Conservation (phyloP, 257 asterid genomes). For the Primulina eburnea region DNA sequence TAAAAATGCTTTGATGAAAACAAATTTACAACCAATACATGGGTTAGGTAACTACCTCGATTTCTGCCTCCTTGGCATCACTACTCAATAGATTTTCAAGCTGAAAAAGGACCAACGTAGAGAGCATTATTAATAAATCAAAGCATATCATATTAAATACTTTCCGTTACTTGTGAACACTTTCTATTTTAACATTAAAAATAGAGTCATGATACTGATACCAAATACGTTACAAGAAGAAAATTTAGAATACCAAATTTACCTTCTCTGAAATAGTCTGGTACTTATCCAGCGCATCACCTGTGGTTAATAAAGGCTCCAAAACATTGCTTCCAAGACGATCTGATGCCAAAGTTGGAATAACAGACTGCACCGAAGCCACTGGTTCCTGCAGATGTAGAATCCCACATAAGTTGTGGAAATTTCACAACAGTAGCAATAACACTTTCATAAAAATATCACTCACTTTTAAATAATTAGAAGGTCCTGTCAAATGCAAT, state of each 20-base stretch:
- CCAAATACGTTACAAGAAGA: constrained; percentile 9
- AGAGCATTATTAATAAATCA: constrained; percentile 22
- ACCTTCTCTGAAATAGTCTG: constrained; percentile 92
- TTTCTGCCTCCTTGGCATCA: constrained; percentile 68
- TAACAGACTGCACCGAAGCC: constrained; percentile 46
- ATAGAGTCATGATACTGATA: background rate
- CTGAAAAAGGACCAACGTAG: constrained; percentile 41
- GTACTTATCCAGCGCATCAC: constrained; percentile 89
- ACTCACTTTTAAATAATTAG: constrained; percentile 59
- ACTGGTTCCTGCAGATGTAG: constrained; percentile 56
- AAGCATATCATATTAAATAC: constrained; percentile 13
- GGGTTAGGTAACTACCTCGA: constrained; percentile 50
- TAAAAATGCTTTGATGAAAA: background rate
- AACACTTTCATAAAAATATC: constrained; percentile 13
- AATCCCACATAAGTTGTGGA: constrained; percentile 9
- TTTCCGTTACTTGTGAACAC: background rate
- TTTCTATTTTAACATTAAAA: background rate
- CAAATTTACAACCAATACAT: no score
- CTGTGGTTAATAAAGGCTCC: constrained; percentile 71
- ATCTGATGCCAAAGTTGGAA: constrained; percentile 56
- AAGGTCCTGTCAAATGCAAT: constrained; percentile 49
- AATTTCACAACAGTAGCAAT: constrained; percentile 4
- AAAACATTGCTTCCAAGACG: constrained; percentile 49
- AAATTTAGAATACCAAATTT: constrained; percentile 4
- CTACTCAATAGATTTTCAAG: constrained; percentile 63